These are phyloP conservation scores for Kwoniella sp. DNA, from an alignment of 768 basidiomycete genomes.

Conservation along the genomic window DNA sequence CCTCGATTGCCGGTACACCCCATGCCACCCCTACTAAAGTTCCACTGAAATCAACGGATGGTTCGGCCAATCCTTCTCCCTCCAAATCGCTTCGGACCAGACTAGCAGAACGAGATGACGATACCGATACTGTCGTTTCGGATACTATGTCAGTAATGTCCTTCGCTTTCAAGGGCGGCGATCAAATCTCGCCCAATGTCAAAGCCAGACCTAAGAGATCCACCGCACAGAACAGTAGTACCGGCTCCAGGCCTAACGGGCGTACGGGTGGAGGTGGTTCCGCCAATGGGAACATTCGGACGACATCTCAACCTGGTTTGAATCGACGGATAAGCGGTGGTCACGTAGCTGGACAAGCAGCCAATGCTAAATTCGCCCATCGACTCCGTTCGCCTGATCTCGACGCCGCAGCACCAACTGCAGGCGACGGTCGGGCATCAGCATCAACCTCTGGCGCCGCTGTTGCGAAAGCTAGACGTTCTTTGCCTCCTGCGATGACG, in stretches of 20 bases:
- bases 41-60: conserved; percentile 63
- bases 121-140: conserved; percentile 57
- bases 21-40: conserved; percentile 59
- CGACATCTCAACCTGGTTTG: conserved; percentile 18
- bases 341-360: conserved; percentile 50
- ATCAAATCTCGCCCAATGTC: conserved; percentile 29
- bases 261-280: conserved; percentile 54
- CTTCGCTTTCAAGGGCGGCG: conserved; percentile 47
- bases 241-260: background rate
- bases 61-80: conserved; percentile 65
- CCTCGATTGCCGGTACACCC: conserved; percentile 52
- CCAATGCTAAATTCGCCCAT: conserved; percentile 89
- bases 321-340: conserved; percentile 20
- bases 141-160: conserved; percentile 50
- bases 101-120: conserved; percentile 54
- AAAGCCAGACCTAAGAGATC: conserved; percentile 6
- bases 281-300: conserved; percentile 63
- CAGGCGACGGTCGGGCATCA: conserved; percentile 9
- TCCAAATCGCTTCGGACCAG: conserved; percentile 53
- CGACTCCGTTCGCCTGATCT: conserved; percentile 70
- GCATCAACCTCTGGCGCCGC: conserved; percentile 3
- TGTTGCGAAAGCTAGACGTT: conserved; percentile 26
- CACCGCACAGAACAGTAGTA: background rate
- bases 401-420: conserved; percentile 10
- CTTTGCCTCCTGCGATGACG: conserved; percentile 43